A percentile compares a stretch with the other conserved stretches of the same genome.
Conservation (phyloP, 352 stramenopile species). For the Stramenopiles sp. region DNA sequence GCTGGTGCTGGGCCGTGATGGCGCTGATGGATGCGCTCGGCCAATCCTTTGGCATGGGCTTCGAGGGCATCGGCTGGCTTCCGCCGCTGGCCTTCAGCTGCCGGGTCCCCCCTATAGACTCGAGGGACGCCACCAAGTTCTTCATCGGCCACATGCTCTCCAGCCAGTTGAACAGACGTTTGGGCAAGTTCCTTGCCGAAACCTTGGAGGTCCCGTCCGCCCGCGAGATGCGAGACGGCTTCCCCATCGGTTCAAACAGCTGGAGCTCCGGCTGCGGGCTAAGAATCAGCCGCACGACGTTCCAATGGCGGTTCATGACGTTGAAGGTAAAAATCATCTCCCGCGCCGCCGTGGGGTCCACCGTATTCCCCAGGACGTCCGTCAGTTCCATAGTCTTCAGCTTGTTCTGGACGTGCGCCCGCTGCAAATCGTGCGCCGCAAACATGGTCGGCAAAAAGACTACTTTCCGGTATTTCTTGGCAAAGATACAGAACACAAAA, state of each 20-base stretch:
- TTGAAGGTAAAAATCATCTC: constrained; percentile 58
- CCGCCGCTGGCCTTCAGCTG: too few relatives aligned
- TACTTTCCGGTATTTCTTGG: constrained; percentile 38
- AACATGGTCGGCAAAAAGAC: constrained; percentile 63
- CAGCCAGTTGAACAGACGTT: constrained; percentile 52
- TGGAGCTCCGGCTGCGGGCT: constrained; percentile 39
- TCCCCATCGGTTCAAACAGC: constrained; percentile 64
- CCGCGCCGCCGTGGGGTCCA: constrained; percentile 35
- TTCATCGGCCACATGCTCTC: constrained; percentile 44
- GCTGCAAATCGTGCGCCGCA: constrained; percentile 32
- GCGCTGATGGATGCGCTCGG: constrained; percentile 35
- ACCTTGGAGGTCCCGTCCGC: constrained; percentile 30
- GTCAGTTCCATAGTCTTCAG: constrained; percentile 26
- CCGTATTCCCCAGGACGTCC: constrained; percentile 40
- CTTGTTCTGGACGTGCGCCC: not conserved
- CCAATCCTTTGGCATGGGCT: too few relatives aligned
- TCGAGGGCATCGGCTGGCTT: too few relatives aligned
- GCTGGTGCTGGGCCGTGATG: constrained; percentile 54
- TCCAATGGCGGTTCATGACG: constrained; percentile 55
- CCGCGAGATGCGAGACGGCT: not conserved
- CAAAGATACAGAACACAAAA: constrained; percentile 51
- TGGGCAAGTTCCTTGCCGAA: constrained; percentile 47
- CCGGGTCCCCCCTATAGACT: too few relatives aligned
- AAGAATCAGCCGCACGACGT: constrained; percentile 55
- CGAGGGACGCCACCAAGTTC: too few relatives aligned